Percentiles rank a stretch among this genome's conserved stretches.
These are phyloP conservation scores for Diutina pseudorugosa DNA, from an alignment of 1,139 yeast species.

Conservation along the genomic window DNA sequence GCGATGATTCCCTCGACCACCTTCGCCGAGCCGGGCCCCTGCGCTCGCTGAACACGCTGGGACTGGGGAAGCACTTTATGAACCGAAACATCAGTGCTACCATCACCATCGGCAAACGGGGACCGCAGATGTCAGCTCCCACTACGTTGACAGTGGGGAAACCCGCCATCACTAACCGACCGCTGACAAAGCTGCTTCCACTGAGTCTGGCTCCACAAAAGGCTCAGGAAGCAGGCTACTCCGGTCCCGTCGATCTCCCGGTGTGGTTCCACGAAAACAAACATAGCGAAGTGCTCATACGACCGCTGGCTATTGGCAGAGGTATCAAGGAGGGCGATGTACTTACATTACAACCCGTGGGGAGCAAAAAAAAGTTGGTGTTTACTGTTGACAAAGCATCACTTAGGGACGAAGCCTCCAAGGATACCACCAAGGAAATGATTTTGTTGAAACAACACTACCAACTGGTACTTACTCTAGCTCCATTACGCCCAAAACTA, in stretches of 20 bases:
- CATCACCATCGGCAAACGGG: neutral
- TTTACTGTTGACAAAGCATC: constrained; percentile 14
- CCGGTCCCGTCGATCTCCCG: constrained; percentile 25
- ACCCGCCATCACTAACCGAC: neutral
- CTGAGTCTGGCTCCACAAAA: neutral
- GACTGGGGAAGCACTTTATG: constrained; percentile 1
- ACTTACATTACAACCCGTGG: constrained; percentile 38
- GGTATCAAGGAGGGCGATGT: constrained; percentile 57
- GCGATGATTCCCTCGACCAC: neutral
- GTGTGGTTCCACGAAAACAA: constrained; percentile 70
- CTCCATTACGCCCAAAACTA: too few relatives aligned
- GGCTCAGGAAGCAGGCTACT: neutral
- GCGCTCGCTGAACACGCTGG: neutral
- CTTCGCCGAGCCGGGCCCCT: neutral
- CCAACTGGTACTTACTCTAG: constrained; percentile 52
- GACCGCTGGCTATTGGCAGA: constrained; percentile 43
- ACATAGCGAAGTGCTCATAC: constrained; percentile 51
- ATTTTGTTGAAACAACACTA: constrained; percentile 45
- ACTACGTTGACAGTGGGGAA: neutral
- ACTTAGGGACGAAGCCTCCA: constrained; percentile 26
- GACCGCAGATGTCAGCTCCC: neutral
- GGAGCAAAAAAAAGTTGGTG: constrained; percentile 22
- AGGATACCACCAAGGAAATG: constrained; percentile 9
- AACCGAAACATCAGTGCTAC: constrained; percentile 2
- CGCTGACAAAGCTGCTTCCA: neutral